Evolutionary conservation across 2,329 filamentous ascomycete genomes (phyloP), one percentile per base, ranked within the genome.

Genomic region (Fusarium phyllophilum): DNA sequence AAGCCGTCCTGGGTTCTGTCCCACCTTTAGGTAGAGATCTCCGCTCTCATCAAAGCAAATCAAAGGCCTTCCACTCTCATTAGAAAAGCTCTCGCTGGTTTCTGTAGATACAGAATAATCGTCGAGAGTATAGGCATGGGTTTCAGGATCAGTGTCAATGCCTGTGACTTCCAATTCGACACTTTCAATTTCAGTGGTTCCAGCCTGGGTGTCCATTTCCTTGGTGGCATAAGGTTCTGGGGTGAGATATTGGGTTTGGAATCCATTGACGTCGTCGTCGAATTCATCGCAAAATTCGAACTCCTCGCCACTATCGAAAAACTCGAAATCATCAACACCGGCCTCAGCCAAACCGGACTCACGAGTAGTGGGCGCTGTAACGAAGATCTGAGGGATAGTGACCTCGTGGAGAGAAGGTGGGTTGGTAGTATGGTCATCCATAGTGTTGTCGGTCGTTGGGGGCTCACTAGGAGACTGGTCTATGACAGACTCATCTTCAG

Each of bases 11-110:
- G 55, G 39, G 10, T 29, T 15, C 12, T 11, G 38, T 26, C 69
- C 69, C 12, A 72, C 42, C n/a, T 26, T 46, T 6, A 72, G 69
- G 15, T 29, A 31, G 8, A 72, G 39, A 24, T 72, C 69, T 26
- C 69, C 68, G 14, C 62, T 58, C 22, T 26, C 22, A 13, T 72
- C 69, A 18, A 72, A 72, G 7, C 34, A 36, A n/a, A 64, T 26
- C 13, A 15, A 22, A 8, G 57, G 48, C 24, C 52, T 72, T 29
- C 31, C 60, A 22, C 20, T 20, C 17, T 52, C 55, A 12, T 14
- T 29, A 22, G 22, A 20, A 24, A 20, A 12, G 8, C 31, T 24
- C 18, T n/a, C 39, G 24, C 20, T 36, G 12, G 14, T 13, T 52
- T 36, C 33, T 52, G 49, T 52, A 9, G 49, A 36, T 15, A 36